Conservation (phyloP, 257 asterid genomes). For the Marsdenia floribunda region DNA sequence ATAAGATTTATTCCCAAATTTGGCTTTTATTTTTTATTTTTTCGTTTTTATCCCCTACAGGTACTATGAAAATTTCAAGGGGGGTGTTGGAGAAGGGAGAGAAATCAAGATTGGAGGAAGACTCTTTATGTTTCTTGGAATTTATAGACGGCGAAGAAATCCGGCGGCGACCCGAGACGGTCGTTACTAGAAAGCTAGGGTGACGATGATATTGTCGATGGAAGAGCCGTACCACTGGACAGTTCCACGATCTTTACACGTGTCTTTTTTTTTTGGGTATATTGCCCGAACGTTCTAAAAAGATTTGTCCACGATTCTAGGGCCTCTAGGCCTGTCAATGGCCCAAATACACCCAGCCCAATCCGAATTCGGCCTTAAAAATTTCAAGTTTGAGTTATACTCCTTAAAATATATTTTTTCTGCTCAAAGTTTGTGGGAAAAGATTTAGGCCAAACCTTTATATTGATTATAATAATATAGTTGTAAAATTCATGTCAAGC, state of each 20-base stretch:
- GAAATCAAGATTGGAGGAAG: background rate
- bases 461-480: too few species aligned
- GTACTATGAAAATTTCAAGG: background rate
- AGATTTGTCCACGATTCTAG: too few species aligned
- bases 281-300: background rate
- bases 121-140: slow-evolving; percentile 3
- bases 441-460: too few species aligned
- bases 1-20: background rate
- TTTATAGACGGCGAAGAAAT: slow-evolving; percentile 4
- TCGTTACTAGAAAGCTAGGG: background rate
- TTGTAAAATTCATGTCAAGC: too few species aligned
- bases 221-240: background rate
- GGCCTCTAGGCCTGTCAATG: too few species aligned
- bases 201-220: background rate
- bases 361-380: too few species aligned
- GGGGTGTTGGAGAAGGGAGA: background rate
- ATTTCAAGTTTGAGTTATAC: too few species aligned
- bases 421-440: too few species aligned
- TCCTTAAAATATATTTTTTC: too few species aligned
- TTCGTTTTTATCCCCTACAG: background rate
- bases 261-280: background rate
- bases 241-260: background rate
- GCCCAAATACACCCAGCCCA: too few species aligned
- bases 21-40: too few species aligned
- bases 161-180: slow-evolving; percentile 3